A percentile compares a stretch with the other conserved stretches of the same genome.
These are phyloP conservation scores for Thelonectria blattea DNA, from an alignment of 2,329 filamentous ascomycete species.

Conservation along the genomic window DNA sequence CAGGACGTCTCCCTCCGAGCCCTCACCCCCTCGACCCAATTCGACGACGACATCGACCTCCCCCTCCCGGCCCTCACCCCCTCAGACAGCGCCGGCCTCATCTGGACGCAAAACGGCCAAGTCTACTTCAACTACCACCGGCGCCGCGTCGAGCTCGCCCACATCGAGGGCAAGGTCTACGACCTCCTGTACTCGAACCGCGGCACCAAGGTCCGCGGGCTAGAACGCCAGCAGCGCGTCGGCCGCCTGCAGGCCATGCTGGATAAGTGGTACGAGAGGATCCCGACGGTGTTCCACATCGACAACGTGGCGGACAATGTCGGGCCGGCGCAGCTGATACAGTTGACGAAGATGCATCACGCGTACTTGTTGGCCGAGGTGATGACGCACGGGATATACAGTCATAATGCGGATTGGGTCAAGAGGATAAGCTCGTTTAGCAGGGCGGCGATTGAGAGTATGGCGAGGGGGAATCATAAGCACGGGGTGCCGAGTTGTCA, in stretches of 20 bases:
- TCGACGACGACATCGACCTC: conserved; percentile 50
- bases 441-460: conserved; percentile 31
- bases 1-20: conserved; percentile 45
- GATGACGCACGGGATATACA: conserved; percentile 48
- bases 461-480: conserved; percentile 9
- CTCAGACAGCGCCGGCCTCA: conserved; percentile 41
- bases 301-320: conserved; percentile 42
- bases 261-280: conserved; percentile 44
- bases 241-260: conserved; percentile 41
- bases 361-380: conserved; percentile 45
- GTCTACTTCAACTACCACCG: conserved; percentile 48
- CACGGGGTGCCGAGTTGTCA: conserved; percentile 1
- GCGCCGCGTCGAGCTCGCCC: conserved; percentile 47
- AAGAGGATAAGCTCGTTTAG: conserved; percentile 40
- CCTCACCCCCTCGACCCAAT: conserved; percentile 46
- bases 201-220: conserved; percentile 35
- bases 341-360: conserved; percentile 48
- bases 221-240: conserved; percentile 41
- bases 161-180: conserved; percentile 50
- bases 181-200: conserved; percentile 47
- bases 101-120: conserved; percentile 44
- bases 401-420: conserved; percentile 47
- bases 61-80: conserved; percentile 42
- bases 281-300: conserved; percentile 44
- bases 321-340: conserved; percentile 38